phyloP scores from a whole-genome alignment of 371 early-diverging fungal genomes.

The Mortierella sp. region DNA sequence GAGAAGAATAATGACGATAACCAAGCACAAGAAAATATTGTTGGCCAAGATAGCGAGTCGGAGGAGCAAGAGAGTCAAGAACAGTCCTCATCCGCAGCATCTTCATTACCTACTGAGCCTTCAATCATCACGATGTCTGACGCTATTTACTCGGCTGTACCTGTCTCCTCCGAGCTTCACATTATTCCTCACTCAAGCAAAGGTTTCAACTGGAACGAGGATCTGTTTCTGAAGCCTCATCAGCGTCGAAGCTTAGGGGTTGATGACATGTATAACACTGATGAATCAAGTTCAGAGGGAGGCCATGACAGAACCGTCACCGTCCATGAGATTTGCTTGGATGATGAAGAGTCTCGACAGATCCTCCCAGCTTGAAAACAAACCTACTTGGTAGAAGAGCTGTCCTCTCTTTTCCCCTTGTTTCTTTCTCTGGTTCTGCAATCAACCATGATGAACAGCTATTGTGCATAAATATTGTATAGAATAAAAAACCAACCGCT shows the following conservation, averaged over 20 bases:
- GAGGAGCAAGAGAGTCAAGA: neutral
- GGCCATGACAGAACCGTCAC: conserved; percentile 14
- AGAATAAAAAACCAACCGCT: no score
- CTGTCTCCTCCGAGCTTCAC: conserved; percentile 40
- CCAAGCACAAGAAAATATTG: neutral
- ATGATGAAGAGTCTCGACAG: conserved; percentile 27
- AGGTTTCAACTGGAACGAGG: conserved; percentile 55
- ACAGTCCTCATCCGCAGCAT: conserved; percentile 17
- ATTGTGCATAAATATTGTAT: no score
- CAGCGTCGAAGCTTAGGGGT: conserved; percentile 42
- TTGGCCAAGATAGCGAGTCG: neutral
- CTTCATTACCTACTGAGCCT: conserved; percentile 30
- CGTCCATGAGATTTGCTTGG: conserved; percentile 47
- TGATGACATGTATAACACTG: conserved; percentile 28
- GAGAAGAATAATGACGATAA: conserved; percentile 13
- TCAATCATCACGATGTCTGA: conserved; percentile 33
- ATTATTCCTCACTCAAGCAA: conserved; percentile 51
- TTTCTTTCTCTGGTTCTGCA: neutral
- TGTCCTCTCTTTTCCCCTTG: neutral
- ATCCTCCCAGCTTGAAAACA: conserved; percentile 30
- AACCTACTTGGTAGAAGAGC: neutral
- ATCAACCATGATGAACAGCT: no score
- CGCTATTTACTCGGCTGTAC: conserved; percentile 47
- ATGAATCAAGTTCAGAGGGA: conserved; percentile 1
- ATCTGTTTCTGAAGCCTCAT: conserved; percentile 49